Conservation (phyloP, 164 flowering plant genomes). For the Chimonanthus salicifolius region DNA sequence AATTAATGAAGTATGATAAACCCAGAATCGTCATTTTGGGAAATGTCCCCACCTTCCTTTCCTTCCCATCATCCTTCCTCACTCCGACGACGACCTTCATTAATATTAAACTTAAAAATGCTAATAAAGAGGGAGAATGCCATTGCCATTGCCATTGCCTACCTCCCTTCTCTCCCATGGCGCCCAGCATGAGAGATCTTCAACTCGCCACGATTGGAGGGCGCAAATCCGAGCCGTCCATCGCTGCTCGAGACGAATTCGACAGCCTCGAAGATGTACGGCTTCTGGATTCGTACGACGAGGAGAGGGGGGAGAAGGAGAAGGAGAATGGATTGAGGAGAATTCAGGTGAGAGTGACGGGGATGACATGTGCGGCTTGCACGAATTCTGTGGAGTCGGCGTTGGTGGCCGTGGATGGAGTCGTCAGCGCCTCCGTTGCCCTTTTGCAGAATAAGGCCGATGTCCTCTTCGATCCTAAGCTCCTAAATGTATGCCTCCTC, state of each 20-base stretch:
- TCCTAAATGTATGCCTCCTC: conserved; percentile 38
- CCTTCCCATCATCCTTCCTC: too few species aligned
- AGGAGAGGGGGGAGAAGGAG: conserved; percentile 4
- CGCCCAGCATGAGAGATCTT: conserved; percentile 42
- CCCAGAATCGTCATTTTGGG: neutral
- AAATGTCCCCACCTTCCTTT: neutral
- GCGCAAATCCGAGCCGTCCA: conserved; percentile 6
- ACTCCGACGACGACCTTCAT: too few species aligned
- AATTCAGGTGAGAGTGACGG: conserved; percentile 64
- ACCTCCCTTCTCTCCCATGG: conserved; percentile 28
- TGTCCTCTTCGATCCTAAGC: conserved; percentile 60
- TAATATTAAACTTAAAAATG: too few species aligned
- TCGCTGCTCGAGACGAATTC: conserved; percentile 11
- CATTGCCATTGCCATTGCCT: too few species aligned
- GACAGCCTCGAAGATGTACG: conserved; percentile 55
- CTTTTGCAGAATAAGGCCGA: conserved; percentile 86
- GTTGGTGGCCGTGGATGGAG: conserved; percentile 45
- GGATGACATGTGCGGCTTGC: conserved; percentile 98
- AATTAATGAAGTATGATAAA: too few species aligned
- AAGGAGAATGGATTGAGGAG: conserved; percentile 24
- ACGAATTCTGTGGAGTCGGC: conserved; percentile 83
- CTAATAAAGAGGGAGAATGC: too few species aligned
- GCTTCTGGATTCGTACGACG: conserved; percentile 54
- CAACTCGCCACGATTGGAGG: conserved; percentile 39
- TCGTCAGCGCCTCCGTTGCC: conserved; percentile 68